These are phyloP conservation scores for Lunularia cruciata DNA, from an alignment of 225 moss, liverwort and hornwort species.

Conservation along the genomic window DNA sequence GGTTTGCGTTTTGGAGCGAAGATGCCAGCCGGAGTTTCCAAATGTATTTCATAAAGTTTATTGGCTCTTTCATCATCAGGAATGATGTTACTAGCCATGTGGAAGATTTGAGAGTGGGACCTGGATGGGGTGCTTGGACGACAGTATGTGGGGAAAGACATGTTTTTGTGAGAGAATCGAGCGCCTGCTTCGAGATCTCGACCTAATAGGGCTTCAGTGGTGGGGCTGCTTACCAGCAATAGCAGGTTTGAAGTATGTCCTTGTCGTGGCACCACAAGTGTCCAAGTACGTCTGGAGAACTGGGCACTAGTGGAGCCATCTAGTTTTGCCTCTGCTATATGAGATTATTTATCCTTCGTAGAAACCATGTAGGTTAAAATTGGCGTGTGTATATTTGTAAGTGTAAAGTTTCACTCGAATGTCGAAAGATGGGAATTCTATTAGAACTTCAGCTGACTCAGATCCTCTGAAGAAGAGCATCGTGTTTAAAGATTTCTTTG, in stretches of 20 bases:
- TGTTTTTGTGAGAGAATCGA: not conserved
- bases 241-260: conserved; percentile 1
- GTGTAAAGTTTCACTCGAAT: not conserved
- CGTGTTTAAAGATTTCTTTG: not conserved
- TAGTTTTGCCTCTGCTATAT: conserved; percentile 19
- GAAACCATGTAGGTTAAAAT: conserved; percentile 17
- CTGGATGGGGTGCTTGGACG: conserved; percentile 10
- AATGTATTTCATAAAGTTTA: not conserved
- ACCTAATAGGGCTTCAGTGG: not conserved
- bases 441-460: conserved; percentile 7
- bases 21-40: conserved; percentile 1
- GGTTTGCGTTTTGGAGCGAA: conserved; percentile 5
- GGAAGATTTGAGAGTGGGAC: not conserved
- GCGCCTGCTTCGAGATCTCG: not conserved
- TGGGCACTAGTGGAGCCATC: conserved; percentile 3
- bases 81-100: not conserved
- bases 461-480: not conserved
- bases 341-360: conserved; percentile 17
- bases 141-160: not conserved
- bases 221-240: too few relatives aligned
- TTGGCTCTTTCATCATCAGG: not conserved
- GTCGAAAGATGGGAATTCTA: not conserved
- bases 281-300: not conserved
- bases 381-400: conserved; percentile 29
- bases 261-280: not conserved